phyloP scores from a whole-genome alignment of 2,329 filamentous ascomycete genomes.

The Scortechinia acanthostroma region DNA sequence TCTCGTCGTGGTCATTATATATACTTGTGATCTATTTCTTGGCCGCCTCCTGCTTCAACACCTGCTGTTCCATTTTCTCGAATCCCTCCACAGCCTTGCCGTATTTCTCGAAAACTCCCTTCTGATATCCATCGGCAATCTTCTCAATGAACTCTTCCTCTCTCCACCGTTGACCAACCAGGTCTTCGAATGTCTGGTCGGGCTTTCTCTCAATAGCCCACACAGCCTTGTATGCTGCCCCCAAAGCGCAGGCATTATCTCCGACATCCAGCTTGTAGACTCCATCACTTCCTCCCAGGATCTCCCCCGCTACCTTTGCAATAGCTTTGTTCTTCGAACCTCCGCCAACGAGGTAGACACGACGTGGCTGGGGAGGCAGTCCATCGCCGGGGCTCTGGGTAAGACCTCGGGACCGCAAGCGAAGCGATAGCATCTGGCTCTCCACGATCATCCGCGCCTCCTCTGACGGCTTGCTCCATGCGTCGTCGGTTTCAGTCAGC shows the following conservation, averaged over 20 bases:
- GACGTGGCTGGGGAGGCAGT: conserved; percentile 75
- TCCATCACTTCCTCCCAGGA: conserved; percentile 81
- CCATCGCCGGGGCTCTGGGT: conserved; percentile 45
- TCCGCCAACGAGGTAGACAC: conserved; percentile 90
- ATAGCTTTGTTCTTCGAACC: conserved; percentile 87
- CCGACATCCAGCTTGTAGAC: conserved; percentile 91
- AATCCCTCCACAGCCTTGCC: conserved; percentile 72
- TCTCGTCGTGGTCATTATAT: too few relatives aligned
- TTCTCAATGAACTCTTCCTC: conserved; percentile 77
- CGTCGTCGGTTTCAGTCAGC: conserved; percentile 19
- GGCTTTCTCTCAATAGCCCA: conserved; percentile 72
- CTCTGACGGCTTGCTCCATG: conserved; percentile 60
- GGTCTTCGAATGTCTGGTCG: conserved; percentile 67
- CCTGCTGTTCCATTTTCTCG: conserved; percentile 63
- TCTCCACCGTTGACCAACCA: conserved; percentile 77
- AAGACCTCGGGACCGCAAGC: conserved; percentile 74
- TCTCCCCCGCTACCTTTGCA: conserved; percentile 74
- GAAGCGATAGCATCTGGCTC: conserved; percentile 87
- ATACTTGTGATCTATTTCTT: too few relatives aligned
- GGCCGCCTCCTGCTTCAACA: conserved; percentile 23
- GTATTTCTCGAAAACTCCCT: conserved; percentile 71
- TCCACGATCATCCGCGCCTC: conserved; percentile 76
- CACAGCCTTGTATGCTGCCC: conserved; percentile 89
- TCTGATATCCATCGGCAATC: conserved; percentile 74
- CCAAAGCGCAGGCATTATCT: conserved; percentile 87